A percentile compares a stretch with the other conserved stretches of the same genome.
Evolutionary conservation across 208 protist genomes (phyloP).

Genomic region (Borovskyia barvae): DNA sequence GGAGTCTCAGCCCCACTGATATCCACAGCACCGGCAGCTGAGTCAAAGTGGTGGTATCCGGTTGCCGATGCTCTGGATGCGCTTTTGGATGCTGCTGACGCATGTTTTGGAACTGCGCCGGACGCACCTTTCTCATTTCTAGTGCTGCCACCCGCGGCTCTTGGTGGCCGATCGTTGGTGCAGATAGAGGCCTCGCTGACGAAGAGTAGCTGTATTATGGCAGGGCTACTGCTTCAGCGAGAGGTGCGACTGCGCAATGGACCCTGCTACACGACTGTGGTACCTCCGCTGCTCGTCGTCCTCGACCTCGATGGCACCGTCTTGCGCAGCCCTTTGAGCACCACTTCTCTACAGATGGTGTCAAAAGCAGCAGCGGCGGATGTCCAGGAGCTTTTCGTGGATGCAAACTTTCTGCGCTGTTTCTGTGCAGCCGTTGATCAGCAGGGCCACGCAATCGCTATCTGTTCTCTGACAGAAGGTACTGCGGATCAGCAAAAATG

Average conservation of each 20-base stretch:
- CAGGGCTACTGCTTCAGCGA: constrained; percentile 16
- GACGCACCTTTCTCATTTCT: background rate
- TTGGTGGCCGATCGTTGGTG: background rate
- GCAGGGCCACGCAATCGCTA: constrained; percentile 29
- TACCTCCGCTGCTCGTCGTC: constrained; percentile 34
- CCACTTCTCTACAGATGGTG: constrained; percentile 1
- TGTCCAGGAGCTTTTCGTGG: constrained; percentile 25
- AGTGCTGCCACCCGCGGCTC: background rate
- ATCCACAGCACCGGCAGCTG: too few species aligned
- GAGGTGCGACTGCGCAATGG: constrained; percentile 13
- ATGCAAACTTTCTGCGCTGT: constrained; percentile 23
- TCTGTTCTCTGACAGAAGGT: constrained; percentile 43
- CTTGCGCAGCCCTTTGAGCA: constrained; percentile 25
- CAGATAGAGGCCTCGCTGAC: background rate
- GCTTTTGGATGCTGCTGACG: constrained; percentile 3
- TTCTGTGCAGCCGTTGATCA: constrained; percentile 25
- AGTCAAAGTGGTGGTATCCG: constrained; percentile 1
- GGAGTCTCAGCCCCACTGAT: too few species aligned
- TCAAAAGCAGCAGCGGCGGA: background rate
- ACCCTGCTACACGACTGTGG: constrained; percentile 25
- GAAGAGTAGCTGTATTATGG: constrained; percentile 19
- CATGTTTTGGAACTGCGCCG: background rate
- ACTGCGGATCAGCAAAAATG: constrained; percentile 15
- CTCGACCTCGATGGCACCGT: constrained; percentile 42
- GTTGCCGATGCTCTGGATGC: constrained; percentile 5